phyloP scores from a whole-genome alignment of 257 asterid genomes.

The Capsicum chinense region DNA sequence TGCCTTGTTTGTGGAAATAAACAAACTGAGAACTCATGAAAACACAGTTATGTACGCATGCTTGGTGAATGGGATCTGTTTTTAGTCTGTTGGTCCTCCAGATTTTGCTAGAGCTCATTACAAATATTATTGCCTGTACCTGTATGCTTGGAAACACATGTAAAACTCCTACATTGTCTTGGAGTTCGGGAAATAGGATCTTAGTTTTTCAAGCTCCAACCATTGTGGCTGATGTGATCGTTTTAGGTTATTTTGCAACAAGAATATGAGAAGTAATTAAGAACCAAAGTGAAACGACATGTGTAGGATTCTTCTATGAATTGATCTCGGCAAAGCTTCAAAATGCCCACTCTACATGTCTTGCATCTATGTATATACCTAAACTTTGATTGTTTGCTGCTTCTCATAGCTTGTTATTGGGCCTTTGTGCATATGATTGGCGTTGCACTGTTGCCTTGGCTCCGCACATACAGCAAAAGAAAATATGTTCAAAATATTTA shows the following conservation, averaged over 20 bases:
- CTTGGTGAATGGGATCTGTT: not conserved
- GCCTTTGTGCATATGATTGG: not conserved
- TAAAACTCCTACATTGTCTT: not conserved
- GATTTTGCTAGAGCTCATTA: not conserved
- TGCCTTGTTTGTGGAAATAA: conserved; percentile 78
- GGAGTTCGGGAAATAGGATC: conserved; percentile 13
- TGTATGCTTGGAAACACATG: not conserved
- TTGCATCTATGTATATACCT: not conserved
- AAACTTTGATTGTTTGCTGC: conserved; percentile 1
- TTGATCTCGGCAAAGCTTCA: not conserved
- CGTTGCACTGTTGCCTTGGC: not conserved
- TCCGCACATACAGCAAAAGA: no score
- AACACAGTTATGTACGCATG: not conserved
- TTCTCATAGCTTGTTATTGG: not conserved
- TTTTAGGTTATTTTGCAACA: not conserved
- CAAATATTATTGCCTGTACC: not conserved
- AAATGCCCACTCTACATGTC: not conserved
- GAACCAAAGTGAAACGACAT: not conserved
- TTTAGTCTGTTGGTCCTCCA: not conserved
- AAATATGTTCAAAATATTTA: no score
- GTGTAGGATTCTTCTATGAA: not conserved
- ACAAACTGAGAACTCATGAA: conserved; percentile 80
- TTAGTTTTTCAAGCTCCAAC: not conserved
- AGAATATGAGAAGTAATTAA: not conserved
- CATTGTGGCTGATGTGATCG: not conserved